Conservation (phyloP, 73 alveolate genomes). For the Paramecium pentaurelia region DNA sequence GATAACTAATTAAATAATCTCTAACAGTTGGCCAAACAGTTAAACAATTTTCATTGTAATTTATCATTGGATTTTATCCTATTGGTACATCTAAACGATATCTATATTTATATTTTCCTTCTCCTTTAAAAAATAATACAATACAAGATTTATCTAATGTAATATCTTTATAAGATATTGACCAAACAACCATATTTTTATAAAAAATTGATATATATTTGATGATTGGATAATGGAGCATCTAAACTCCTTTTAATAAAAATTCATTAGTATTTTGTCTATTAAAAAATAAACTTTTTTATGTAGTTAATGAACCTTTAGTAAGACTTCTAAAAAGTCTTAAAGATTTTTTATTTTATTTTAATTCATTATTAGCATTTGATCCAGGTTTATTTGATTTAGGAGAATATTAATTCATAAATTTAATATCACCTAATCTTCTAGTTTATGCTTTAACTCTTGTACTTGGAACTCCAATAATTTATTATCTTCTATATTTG, state of each 20-base stretch:
- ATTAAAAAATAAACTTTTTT: not conserved
- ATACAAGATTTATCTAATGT: slow-evolving; percentile 1
- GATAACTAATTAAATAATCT: slow-evolving; percentile 3
- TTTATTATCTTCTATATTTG: not conserved
- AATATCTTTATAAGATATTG: not conserved
- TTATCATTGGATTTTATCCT: not conserved
- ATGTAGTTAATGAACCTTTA: not conserved
- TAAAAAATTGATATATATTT: slow-evolving; percentile 12
- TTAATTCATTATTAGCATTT: not conserved
- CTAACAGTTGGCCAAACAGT: slow-evolving; percentile 45
- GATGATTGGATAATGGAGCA: not conserved
- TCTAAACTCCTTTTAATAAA: not conserved
- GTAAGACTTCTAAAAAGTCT: not conserved
- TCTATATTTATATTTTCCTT: not conserved
- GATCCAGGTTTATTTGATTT: not conserved
- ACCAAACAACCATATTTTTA: slow-evolving; percentile 6
- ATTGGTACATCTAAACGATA: slow-evolving; percentile 9
- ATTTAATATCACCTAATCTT: not conserved
- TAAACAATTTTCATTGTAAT: not conserved
- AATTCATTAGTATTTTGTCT: not conserved
- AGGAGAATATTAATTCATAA: not conserved
- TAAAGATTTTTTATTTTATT: not conserved
- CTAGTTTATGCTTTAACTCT: not conserved
- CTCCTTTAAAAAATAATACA: slow-evolving; percentile 31
- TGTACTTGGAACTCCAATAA: not conserved